Percentiles rank a stretch among this genome's conserved stretches.
Evolutionary conservation across 2,329 filamentous ascomycete species (phyloP).

Genomic region (Erysiphe pulchra): DNA sequence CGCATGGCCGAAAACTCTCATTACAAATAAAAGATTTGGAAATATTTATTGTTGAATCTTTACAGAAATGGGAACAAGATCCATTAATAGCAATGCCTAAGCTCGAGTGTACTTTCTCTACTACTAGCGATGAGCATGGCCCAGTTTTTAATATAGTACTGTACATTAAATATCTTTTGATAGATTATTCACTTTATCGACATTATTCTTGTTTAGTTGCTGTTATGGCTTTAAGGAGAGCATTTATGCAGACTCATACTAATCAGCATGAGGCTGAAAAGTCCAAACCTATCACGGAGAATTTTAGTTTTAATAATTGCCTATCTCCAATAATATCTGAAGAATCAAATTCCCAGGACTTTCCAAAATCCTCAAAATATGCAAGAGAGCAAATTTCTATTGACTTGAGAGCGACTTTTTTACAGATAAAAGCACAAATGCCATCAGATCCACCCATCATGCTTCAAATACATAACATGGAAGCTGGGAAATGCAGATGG

Average conservation of each 20-base stretch:
- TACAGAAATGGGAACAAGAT: constrained; percentile 61
- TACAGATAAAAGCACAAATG: constrained; percentile 76
- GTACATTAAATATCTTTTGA: constrained; percentile 47
- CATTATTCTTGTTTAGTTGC: constrained; percentile 80
- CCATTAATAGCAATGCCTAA: constrained; percentile 68
- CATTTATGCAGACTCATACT: constrained; percentile 30
- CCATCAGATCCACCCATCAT: constrained; percentile 77
- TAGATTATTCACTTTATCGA: constrained; percentile 81
- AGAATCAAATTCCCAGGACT: constrained; percentile 5
- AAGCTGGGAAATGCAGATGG: constrained; percentile 70
- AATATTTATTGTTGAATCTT: constrained; percentile 69
- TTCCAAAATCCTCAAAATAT: constrained; percentile 9
- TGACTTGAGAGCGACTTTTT: constrained; percentile 54
- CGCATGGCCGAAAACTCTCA: constrained; percentile 60
- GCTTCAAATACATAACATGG: constrained; percentile 64
- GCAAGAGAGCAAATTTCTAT: constrained; percentile 45
- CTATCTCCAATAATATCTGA: constrained; percentile 10
- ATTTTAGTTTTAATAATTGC: constrained; percentile 3
- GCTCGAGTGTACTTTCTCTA: constrained; percentile 68
- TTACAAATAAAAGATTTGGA: constrained; percentile 66
- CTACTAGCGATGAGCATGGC: constrained; percentile 63
- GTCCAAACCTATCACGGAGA: constrained; percentile 9
- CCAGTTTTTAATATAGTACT: constrained; percentile 73
- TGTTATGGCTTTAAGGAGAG: constrained; percentile 43
- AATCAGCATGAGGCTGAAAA: constrained; percentile 19